Conservation (phyloP, 1,284 basidiomycete species). For the Cutaneotrichosporon sp. region DNA sequence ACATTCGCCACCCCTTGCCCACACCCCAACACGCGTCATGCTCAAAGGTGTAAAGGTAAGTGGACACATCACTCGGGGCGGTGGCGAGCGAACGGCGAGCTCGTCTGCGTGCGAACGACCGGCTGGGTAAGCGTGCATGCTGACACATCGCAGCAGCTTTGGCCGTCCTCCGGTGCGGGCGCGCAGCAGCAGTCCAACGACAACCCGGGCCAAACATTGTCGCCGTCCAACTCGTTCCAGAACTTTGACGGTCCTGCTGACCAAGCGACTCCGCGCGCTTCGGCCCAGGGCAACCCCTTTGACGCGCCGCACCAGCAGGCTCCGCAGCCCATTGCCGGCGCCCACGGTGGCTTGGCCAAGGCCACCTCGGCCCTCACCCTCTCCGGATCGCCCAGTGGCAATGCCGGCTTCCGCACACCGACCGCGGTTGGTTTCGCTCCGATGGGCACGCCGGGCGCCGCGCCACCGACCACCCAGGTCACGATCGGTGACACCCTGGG, state of each 20-base stretch:
- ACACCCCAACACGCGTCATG: conserved; percentile 30
- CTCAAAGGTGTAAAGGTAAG: conserved; percentile 52
- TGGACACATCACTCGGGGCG: no score
- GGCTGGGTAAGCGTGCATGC: conserved; percentile 35
- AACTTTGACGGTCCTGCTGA: conserved; percentile 57
- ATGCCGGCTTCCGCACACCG: conserved; percentile 41
- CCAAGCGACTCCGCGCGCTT: conserved; percentile 71
- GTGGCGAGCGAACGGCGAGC: no score
- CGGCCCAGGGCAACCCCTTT: conserved; percentile 66
- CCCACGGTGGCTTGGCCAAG: conserved; percentile 46
- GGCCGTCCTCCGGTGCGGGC: conserved; percentile 35
- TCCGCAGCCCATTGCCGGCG: conserved; percentile 28
- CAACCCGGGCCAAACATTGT: conserved; percentile 28
- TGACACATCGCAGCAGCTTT: conserved; percentile 40
- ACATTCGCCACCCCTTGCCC: not conserved
- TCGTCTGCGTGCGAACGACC: no score
- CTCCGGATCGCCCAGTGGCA: conserved; percentile 41
- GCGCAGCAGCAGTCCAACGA: conserved; percentile 22
- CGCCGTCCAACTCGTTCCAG: conserved; percentile 44
- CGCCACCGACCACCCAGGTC: conserved; percentile 49
- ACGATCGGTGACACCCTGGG: conserved; percentile 49
- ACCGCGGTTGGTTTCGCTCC: conserved; percentile 48
- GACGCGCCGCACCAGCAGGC: conserved; percentile 52
- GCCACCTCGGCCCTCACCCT: conserved; percentile 46
- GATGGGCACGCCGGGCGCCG: conserved; percentile 49